Evolutionary conservation across 495 filamentous ascomycete genomes (phyloP), one percentile per base, ranked within the genome.

Genomic region (Podospora comata): DNA sequence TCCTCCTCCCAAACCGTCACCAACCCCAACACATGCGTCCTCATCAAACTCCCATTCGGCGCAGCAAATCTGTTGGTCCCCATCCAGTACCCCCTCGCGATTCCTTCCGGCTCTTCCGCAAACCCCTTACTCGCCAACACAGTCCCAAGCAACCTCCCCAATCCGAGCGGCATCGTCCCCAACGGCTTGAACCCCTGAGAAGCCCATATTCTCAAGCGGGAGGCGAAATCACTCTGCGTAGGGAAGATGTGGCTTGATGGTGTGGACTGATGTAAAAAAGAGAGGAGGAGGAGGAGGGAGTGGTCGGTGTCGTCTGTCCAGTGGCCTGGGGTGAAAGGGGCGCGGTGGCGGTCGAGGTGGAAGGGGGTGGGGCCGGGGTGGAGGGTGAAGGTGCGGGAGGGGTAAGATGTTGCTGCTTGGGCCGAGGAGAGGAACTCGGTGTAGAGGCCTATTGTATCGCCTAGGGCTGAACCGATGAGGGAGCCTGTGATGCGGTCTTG

Each of bases 291-390:
- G 0, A 83, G 71, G 0, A 84, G 73, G 13, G 80, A 75, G 66
- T 85, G 82, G 69, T 85, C 82, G 13, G 82, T 85, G 70, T 85
- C 82, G 68, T 85, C 82, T n/a, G 82, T 85, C 82, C 82, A 85
- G 65, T 80, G 75, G 55, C 76, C 76, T 3, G 68, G 67, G 0
- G 71, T 63, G 27, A 82, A 77, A 53, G 75, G 73, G 16, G 74
- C 73, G 66, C 80, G 75, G 70, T 83, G 81, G 26, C 65, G 59
- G 72, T 85, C 81, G 5, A 74, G 60, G 5, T 75, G 68, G 65
- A 75, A 78, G 20, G 78, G 78, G 19, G 71, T 68, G 15, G 69
- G 69, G 16, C 15, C 16, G 3, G 58, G 13, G 62, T 28, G 27
- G 32, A 83, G 74, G 48, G 77, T 75, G 74, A 81, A 82, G n/a